Percentiles rank a stretch among this genome's conserved stretches.
Evolutionary conservation across 345 rosid species (phyloP).

Genomic region (Citrus hindsii): DNA sequence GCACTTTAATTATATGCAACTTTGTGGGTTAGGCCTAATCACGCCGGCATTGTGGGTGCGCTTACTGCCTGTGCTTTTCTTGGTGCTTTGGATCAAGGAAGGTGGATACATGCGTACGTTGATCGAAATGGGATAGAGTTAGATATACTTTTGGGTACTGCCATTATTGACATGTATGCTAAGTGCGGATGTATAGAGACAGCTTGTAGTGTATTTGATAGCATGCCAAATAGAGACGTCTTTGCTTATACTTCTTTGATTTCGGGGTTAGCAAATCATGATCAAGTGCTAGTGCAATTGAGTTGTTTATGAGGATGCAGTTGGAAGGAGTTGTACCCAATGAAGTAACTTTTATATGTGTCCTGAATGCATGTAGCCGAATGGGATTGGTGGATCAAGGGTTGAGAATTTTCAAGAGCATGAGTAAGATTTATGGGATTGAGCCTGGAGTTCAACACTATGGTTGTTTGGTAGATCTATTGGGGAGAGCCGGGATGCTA

Average conservation of each 20-base stretch:
- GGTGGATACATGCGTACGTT: conserved; percentile 51
- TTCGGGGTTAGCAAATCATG: conserved; percentile 51
- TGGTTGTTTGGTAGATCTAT: conserved; percentile 54
- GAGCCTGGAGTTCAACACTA: conserved; percentile 47
- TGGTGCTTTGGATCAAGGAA: conserved; percentile 48
- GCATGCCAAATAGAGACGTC: conserved; percentile 37
- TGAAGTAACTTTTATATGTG: conserved; percentile 46
- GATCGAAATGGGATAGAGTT: conserved; percentile 26
- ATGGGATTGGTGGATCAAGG: conserved; percentile 47
- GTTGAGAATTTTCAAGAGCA: conserved; percentile 35
- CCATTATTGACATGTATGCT: conserved; percentile 55
- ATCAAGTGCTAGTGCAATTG: conserved; percentile 32
- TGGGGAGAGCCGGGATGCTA: conserved; percentile 53
- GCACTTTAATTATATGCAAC: conserved; percentile 40
- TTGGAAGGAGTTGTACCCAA: conserved; percentile 39
- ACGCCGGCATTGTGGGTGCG: conserved; percentile 40
- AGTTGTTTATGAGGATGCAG: conserved; percentile 42
- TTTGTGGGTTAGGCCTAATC: conserved; percentile 36
- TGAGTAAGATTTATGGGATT: conserved; percentile 29
- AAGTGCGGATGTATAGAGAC: conserved; percentile 46
- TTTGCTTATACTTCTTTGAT: conserved; percentile 49
- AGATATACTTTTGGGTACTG: conserved; percentile 38
- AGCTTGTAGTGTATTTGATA: conserved; percentile 35
- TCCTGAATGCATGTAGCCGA: conserved; percentile 51
- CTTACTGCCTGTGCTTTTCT: conserved; percentile 46